A percentile compares a stretch with the other conserved stretches of the same genome.
These are phyloP conservation scores for Penicillium macrosclerotiorum DNA, from an alignment of 495 filamentous ascomycete genomes.

Conservation along the genomic window DNA sequence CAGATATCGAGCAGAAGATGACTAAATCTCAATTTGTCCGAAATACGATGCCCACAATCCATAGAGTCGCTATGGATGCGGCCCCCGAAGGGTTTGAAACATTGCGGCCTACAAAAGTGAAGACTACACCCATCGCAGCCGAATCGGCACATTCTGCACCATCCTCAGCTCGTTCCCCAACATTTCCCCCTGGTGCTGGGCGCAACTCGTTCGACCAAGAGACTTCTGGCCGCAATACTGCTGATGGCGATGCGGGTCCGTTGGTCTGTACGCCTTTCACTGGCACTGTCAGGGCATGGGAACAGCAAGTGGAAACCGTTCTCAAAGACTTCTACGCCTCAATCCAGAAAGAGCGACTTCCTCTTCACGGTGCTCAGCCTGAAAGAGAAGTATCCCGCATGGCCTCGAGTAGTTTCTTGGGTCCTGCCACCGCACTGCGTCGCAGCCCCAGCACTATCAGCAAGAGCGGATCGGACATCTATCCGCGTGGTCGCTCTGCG, in stretches of 20 bases:
- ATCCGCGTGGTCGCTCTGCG: slow-evolving; percentile 67
- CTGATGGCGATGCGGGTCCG: slow-evolving; percentile 44
- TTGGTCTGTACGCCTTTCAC: slow-evolving; percentile 78
- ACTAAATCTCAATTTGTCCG: slow-evolving; percentile 89
- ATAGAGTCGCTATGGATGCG: slow-evolving; percentile 68
- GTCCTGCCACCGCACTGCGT: slow-evolving; percentile 64
- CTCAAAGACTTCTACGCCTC: slow-evolving; percentile 90
- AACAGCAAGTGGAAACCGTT: slow-evolving; percentile 81
- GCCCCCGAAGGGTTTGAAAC: slow-evolving; percentile 65
- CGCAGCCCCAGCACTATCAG: slow-evolving; percentile 86
- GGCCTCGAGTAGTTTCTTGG: slow-evolving; percentile 47
- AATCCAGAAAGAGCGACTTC: slow-evolving; percentile 80
- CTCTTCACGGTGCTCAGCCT: slow-evolving; percentile 67
- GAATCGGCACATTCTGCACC: slow-evolving; percentile 12
- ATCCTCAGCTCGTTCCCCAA: slow-evolving; percentile 22
- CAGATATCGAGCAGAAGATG: slow-evolving; percentile 96
- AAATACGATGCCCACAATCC: slow-evolving; percentile 91
- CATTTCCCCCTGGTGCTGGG: slow-evolving; percentile 21
- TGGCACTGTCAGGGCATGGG: slow-evolving; percentile 79
- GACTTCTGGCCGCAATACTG: slow-evolving; percentile 28
- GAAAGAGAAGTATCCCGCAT: slow-evolving; percentile 39
- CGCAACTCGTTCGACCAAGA: slow-evolving; percentile 19
- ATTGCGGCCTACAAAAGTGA: slow-evolving; percentile 39
- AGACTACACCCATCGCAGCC: slow-evolving; percentile 11
- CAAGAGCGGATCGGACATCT: slow-evolving; percentile 78